Evolutionary conservation across 257 asterid genomes (phyloP), one percentile per base, ranked within the genome.

Genomic region (Scutellaria galericulata): DNA sequence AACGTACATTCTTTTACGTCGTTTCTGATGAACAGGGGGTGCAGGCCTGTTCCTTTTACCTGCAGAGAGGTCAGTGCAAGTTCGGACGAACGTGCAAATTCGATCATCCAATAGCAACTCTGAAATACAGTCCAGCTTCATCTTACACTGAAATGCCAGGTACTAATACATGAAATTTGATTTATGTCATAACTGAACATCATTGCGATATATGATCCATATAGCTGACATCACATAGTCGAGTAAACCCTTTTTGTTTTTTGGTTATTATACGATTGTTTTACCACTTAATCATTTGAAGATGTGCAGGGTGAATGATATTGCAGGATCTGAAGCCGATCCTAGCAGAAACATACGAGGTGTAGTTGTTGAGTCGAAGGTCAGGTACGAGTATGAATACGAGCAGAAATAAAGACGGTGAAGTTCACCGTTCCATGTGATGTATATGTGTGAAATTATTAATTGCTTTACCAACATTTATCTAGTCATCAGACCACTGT

Each of bases 31-130:
- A 71, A 77, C 89, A 92, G 97, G 96, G 97, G 53, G 79, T 73
- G 84, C 96, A 86, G 83, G 82, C 93, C 71, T 92, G 97, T 88
- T 57, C 89, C n/a, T 92, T 82, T 84, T 89, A 92, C 85, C 60
- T 88, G 84, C 93, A 80, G 83, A 92, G 82, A 40, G 96, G 97
- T 45, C 80, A 74, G 75, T 92, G 96, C 93, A 89, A 92, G 80
- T 89, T 86, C 15, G 97, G 96, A 35, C 86, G 69, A 15, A 78
- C 85, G 7, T 92, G 96, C 91, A 92, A 86, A 81, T 92, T 85
- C 73, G 97, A 92, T 82, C 97, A 92, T 77, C 96, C 97, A 9
- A 77, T 87, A 86, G 70, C 84, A 37, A 40, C 78, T 66, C 75
- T 78, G 67, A 78, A 79, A 75, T 86, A 77, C 78, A 83, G 70